phyloP scores from a whole-genome alignment of 495 filamentous ascomycete genomes.

The Aspergillus biplanus region DNA sequence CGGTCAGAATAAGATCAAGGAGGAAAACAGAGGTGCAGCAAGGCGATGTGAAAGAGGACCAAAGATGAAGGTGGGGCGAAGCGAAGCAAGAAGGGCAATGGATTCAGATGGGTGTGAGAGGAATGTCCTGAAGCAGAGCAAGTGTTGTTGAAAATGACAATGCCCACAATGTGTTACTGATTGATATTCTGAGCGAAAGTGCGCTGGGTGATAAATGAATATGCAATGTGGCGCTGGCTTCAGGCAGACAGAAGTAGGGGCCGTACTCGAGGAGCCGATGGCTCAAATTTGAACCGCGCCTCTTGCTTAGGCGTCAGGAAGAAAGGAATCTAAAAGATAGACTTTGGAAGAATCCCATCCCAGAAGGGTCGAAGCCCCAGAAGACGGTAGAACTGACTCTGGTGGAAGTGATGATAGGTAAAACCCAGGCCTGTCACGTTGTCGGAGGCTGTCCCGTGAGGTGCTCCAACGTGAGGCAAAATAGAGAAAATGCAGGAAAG shows the following conservation, averaged over 20 bases:
- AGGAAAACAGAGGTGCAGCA: not conserved
- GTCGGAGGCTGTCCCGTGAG: not conserved
- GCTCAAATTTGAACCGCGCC: not conserved
- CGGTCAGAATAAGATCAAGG: not conserved
- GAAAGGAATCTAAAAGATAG: not conserved
- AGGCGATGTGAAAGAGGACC: not conserved
- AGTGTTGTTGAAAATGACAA: not conserved
- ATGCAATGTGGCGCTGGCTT: conserved; percentile 13
- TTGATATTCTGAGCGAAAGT: conserved; percentile 9
- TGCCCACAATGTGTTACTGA: conserved; percentile 13
- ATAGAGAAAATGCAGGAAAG: not conserved
- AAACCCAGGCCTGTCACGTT: not conserved
- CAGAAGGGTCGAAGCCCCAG: not conserved
- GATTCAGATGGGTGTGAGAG: not conserved
- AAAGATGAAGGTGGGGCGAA: conserved; percentile 5
- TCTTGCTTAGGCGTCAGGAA: not conserved
- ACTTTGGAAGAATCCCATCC: not conserved
- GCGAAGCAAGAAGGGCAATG: conserved; percentile 1
- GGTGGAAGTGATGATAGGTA: conserved; percentile 1
- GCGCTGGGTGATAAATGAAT: conserved; percentile 8
- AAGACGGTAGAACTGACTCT: not conserved
- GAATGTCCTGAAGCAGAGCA: not conserved
- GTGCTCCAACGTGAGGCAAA: not conserved
- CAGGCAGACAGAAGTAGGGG: conserved; percentile 18
- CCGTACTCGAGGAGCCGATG: not conserved